Evolutionary conservation across 495 filamentous ascomycete genomes (phyloP), one percentile per base, ranked within the genome.

Genomic region (Penicillium ucsense): DNA sequence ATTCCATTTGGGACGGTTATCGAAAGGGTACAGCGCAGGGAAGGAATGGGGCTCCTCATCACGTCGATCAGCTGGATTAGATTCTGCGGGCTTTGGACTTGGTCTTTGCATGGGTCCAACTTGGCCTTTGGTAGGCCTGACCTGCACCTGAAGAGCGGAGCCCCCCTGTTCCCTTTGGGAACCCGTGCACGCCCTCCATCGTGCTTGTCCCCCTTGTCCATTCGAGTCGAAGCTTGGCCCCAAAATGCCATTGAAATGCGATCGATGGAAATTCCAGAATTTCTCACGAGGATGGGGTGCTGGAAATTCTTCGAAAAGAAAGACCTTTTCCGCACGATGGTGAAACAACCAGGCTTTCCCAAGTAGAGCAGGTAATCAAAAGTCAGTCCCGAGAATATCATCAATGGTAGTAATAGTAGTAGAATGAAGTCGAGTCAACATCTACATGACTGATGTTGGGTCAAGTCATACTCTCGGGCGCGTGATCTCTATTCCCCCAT

Each of bases 101-200:
- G 39, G 39, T 27, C 39, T 30, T 41, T 41, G 39, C 39, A 41
- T 41, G 29, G 39, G 39, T 30, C 29, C 39, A 20, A 41, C 39
- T n/a, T 41, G 39, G 9, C 39, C 39, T 11, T 37, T 41, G 20
- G 20, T 20, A 20, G 20, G 20, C 20, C 20, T 20, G 20, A 20
- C 20, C 20, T 60, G 39, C 28, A 20, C 39, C 39, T 27, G 29
- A 30, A 30, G 35, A 37, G 62, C 64, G 65, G 61, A 64, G 63
- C 59, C 60, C 60, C 57, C 58, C 62, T 51, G 60, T 20, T 20
- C 20, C 20, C 20, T 20, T 50, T 57, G 66, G 64, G 64, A 43
- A 49, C 48, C 40, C 49, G 54, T 41, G 34, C 38, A 41, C 50
- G 54, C 61, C 60, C 20, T 20, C 20, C 20, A 20, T 20, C 59